Conservation (phyloP, 1,284 basidiomycete genomes). For the Trichosporon ovoides region DNA sequence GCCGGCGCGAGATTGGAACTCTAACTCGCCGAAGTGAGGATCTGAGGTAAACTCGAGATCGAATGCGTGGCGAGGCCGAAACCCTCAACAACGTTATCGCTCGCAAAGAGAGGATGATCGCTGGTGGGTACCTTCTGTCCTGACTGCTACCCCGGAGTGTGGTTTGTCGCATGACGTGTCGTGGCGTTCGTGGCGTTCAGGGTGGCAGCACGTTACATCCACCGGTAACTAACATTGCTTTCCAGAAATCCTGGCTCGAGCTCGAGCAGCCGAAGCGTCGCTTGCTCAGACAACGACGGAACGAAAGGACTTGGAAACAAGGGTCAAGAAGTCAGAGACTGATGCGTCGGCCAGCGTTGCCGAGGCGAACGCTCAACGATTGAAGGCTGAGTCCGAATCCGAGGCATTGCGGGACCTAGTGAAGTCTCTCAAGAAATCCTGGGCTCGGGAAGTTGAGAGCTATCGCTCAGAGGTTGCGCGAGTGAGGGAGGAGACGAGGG, state of each 20-base stretch:
- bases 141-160: too few species aligned
- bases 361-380: slow-evolving; percentile 29
- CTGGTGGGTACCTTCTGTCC: slow-evolving; percentile 27
- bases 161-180: slow-evolving; percentile 2
- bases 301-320: slow-evolving; percentile 37
- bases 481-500: slow-evolving; percentile 24
- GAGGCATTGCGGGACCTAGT: slow-evolving; percentile 37
- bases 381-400: slow-evolving; percentile 39
- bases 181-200: slow-evolving; percentile 6
- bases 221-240: background rate
- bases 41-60: slow-evolving; percentile 43
- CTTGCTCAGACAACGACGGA: slow-evolving; percentile 28
- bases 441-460: slow-evolving; percentile 39
- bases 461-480: slow-evolving; percentile 34
- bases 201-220: background rate
- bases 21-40: slow-evolving; percentile 45
- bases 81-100: slow-evolving; percentile 42
- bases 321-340: slow-evolving; percentile 34
- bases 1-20: slow-evolving; percentile 33
- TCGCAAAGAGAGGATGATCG: slow-evolving; percentile 42
- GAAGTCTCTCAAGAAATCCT: slow-evolving; percentile 37
- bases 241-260: slow-evolving; percentile 46
- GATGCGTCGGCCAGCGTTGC: slow-evolving; percentile 35
- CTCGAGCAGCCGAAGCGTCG: slow-evolving; percentile 39
- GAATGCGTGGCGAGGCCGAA: slow-evolving; percentile 43